phyloP scores from a whole-genome alignment of 179 eudicot species.

The Beta macrorhiza region DNA sequence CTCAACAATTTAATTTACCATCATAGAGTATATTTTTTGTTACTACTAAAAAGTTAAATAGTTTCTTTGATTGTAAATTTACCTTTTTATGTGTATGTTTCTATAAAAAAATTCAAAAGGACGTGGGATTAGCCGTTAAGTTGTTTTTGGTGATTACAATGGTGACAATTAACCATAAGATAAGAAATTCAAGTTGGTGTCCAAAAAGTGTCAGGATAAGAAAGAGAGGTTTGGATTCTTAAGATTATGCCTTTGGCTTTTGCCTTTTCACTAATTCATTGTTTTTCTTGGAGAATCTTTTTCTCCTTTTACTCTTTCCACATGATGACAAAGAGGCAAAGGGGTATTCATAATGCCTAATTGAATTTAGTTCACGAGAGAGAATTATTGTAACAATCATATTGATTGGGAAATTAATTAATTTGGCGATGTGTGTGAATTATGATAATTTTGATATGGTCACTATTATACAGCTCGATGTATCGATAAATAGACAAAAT shows the following conservation, averaged over 20 bases:
- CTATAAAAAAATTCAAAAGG: not conserved
- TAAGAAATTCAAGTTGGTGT: not conserved
- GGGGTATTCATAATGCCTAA: constrained; percentile 17
- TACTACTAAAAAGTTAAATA: not conserved
- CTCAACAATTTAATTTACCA: not conserved
- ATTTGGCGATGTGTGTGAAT: not conserved
- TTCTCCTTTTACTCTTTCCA: constrained; percentile 4
- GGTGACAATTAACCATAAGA: constrained; percentile 12
- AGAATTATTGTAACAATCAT: constrained; percentile 24
- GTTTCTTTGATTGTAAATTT: constrained; percentile 14
- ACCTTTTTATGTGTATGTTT: not conserved
- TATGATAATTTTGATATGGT: not conserved
- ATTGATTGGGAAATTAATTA: not conserved
- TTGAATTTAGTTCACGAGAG: constrained; percentile 14
- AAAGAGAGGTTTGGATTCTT: constrained; percentile 24
- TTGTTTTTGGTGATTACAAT: not conserved
- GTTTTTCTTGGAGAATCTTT: constrained; percentile 30
- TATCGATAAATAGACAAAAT: no score
- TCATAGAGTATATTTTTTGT: no score
- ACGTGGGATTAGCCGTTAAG: not conserved
- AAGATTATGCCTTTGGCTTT: constrained; percentile 27
- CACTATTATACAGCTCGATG: no score
- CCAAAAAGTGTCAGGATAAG: constrained; percentile 34
- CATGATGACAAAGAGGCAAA: constrained; percentile 25
- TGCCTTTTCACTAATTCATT: not conserved